Evolutionary conservation across 345 rosid species (phyloP), one percentile per base, ranked within the genome.

Genomic region (Ailanthus altissimus): DNA sequence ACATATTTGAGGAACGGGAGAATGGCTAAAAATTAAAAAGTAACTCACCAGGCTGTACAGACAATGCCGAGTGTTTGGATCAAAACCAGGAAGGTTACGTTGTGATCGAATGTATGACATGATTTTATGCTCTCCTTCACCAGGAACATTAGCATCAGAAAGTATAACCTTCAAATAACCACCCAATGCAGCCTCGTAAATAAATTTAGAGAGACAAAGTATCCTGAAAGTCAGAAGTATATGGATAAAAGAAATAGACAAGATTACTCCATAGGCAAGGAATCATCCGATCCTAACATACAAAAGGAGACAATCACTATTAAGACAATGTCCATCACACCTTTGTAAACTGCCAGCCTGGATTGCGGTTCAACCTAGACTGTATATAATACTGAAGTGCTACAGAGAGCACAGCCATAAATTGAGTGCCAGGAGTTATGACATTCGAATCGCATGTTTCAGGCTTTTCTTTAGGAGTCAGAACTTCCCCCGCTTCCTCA

Each of bases 121-220:
- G 80, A 97, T 87, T 86, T 97, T 94, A 88, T 97, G 98, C 81
- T 97, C 99, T 86, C 98, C 99, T 83, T 97, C 99, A 6, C 99
- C 99, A 79, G 93, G 90, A 72, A 89, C 98, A 81, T 96, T 96
- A 9, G 99, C 78, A 84, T 96, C 99, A 81, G 99, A 96, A 83
- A 96, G 95, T 84, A 96, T 88, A 84, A 96, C 99, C 99, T 96
- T 90, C 90, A 91, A 76, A 85, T 77, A 84, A 85, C 67, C 87
- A 88, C 75, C 92, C 88, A 88, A 87, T 77, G 83, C 87, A 85
- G 86, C 86, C 88, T 75, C 85, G 87, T 83, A 69, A 89, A 85
- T 89, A 88, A 81, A 80, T 77, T 88, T 86, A 90, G 85, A 83
- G 83, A 86, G 78, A 89, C 46, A 85, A 85, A 85, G 83, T 83